Base-by-base conservation (phyloP, 2,329 filamentous ascomycete species). In the Tolypocladium paradoxum region DNA sequence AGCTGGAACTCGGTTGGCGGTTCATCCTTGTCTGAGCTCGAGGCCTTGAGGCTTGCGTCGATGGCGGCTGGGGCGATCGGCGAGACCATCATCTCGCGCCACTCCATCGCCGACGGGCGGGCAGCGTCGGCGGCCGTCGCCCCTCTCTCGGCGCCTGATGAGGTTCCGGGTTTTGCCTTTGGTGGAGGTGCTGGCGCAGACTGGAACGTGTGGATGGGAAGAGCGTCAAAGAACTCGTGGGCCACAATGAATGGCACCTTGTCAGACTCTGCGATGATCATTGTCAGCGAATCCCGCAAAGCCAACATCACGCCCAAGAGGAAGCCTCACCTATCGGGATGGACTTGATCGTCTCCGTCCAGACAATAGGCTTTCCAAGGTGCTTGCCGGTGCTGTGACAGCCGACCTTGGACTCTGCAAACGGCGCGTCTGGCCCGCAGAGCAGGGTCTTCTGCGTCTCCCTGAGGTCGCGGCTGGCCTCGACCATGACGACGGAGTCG, bases 191-290 rank as follows among this genome's bases (percentile, higher is more conserved):
- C 68, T 6, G 70, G 66, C 50, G 92, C 78, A 16, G 88, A 86
- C 68, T 97, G 87, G 67, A 99, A 99, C 56, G 89, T 85, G 68
- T 99, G 91, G 61, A 99, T 96, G 35, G 93, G 93, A 0, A 99
- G 83, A 2, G 93, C 93, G 62, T 99, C 93, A 72, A 99, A 99
- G 76, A 99, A 97, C 67, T 99, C 93, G 68, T 99, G 93, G 5
- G 93, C 93, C 49, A 97, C 82, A 56, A 99, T 95, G 68, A 97
- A 95, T 1, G 93, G 92, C 24, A 84, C 88, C 65, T 87, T 88
- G 55, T 79, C 77, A 24, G 82, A 71, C 56, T 81, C 83, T 85
- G 59, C 27, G 36, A 33, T 8, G 9, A 34, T 3, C 3, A 22
- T 34, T 7, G 33, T 54, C 38, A 57, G 53, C 34, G 29, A 40